phyloP scores from a whole-genome alignment of 176 grass and related monocot species.

The Coix lacrymajobi region DNA sequence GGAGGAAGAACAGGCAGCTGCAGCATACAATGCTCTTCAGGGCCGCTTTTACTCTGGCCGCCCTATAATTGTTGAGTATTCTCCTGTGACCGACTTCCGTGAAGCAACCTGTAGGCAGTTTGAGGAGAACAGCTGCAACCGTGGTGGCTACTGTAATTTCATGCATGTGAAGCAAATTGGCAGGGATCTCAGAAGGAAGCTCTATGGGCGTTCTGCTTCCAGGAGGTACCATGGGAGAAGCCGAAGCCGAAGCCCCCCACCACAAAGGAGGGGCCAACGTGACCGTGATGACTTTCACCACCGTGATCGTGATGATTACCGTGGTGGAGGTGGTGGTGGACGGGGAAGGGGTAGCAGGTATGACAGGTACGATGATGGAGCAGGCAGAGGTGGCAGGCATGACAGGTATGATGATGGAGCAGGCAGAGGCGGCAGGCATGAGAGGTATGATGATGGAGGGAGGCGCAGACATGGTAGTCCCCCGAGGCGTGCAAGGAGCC shows the following conservation, averaged over 20 bases:
- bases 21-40: constrained; percentile 46
- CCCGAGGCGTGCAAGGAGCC: constrained; percentile 43
- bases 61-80: constrained; percentile 50
- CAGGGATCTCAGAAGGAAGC: constrained; percentile 52
- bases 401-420: constrained; percentile 31
- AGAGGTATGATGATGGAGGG: constrained; percentile 53
- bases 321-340: constrained; percentile 19
- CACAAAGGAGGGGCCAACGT: constrained; percentile 41
- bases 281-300: constrained; percentile 35
- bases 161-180: constrained; percentile 68
- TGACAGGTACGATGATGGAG: constrained; percentile 26
- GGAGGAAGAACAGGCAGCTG: constrained; percentile 49
- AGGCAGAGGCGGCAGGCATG: constrained; percentile 38
- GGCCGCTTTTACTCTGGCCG: constrained; percentile 53
- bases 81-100: constrained; percentile 57
- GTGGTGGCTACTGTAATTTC: constrained; percentile 61
- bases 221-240: constrained; percentile 48
- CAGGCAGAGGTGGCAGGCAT: constrained; percentile 37
- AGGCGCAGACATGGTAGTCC: constrained; percentile 52
- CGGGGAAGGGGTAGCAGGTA: constrained; percentile 34
- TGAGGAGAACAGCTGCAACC: constrained; percentile 68
- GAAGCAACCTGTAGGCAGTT: constrained; percentile 56
- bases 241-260: constrained; percentile 48
- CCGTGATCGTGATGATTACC: constrained; percentile 20
- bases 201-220: constrained; percentile 28